Evolutionary conservation across 768 basidiomycete genomes (phyloP).

Genomic region (Fomitopsis serialis): DNA sequence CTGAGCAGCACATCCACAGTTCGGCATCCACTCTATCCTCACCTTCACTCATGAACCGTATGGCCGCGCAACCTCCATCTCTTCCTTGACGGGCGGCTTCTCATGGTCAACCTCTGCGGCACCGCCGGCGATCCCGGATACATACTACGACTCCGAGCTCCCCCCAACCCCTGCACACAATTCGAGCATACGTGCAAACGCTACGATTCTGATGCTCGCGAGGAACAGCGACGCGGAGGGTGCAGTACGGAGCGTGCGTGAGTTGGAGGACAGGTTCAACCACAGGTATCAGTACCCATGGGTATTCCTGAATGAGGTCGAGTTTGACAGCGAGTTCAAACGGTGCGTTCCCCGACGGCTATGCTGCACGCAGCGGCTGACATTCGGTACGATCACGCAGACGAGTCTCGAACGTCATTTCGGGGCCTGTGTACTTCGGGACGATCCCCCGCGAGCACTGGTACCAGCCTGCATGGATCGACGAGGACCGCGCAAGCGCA

Average conservation of each 20-base stretch:
- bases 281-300: conserved; percentile 75
- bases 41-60: conserved; percentile 64
- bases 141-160: neutral
- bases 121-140: neutral
- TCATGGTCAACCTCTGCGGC: conserved; percentile 11
- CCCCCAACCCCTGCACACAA: neutral
- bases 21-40: conserved; percentile 51
- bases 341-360: conserved; percentile 29
- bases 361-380: no score
- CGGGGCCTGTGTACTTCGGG: conserved; percentile 46
- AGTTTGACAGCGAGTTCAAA: conserved; percentile 74
- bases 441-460: conserved; percentile 57
- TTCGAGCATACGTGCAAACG: conserved; percentile 22
- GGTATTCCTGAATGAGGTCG: conserved; percentile 83
- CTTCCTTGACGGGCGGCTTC: conserved; percentile 27
- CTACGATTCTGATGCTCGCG: conserved; percentile 44
- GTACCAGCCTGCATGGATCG: conserved; percentile 70
- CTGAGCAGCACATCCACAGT: conserved; percentile 11
- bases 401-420: conserved; percentile 18
- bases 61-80: conserved; percentile 52
- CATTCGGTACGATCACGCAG: conserved; percentile 3
- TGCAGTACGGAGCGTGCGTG: conserved; percentile 58
- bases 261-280: conserved; percentile 89
- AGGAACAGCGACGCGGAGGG: conserved; percentile 60
- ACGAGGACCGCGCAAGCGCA: conserved; percentile 54